Percentiles rank a stretch among this genome's conserved stretches.
Evolutionary conservation across 371 early-diverging fungal species (phyloP).

Genomic region (Umbelopsis sp.): DNA sequence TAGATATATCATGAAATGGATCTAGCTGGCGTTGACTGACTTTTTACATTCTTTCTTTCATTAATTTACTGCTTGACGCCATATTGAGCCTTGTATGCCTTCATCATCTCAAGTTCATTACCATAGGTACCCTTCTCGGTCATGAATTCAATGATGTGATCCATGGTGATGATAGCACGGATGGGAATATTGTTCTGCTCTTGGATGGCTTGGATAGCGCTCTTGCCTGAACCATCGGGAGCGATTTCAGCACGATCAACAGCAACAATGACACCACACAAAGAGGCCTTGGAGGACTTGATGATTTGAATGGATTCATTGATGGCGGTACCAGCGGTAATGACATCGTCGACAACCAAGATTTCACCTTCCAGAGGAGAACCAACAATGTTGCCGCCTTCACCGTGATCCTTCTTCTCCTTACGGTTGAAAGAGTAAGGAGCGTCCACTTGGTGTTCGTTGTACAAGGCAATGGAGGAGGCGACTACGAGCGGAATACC

Average conservation of each 20-base stretch:
- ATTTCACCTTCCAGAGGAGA: constrained; percentile 75
- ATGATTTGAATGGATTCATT: constrained; percentile 88
- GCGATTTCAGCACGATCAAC: constrained; percentile 91
- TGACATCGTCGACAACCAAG: constrained; percentile 96
- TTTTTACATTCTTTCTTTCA: too few relatives aligned
- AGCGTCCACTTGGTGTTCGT: constrained; percentile 60
- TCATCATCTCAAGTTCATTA: constrained; percentile 64
- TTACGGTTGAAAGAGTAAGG: constrained; percentile 96
- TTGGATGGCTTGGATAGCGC: constrained; percentile 96
- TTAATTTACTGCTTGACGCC: constrained; percentile 55
- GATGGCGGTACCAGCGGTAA: constrained; percentile 98
- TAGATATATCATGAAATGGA: not conserved
- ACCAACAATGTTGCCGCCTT: constrained; percentile 95
- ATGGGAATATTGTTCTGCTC: constrained; percentile 79
- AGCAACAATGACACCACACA: constrained; percentile 89
- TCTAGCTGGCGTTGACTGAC: not conserved
- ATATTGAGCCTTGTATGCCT: constrained; percentile 73
- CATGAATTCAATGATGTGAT: constrained; percentile 88
- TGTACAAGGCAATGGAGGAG: constrained; percentile 76
- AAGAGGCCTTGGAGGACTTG: constrained; percentile 55
- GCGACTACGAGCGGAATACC: constrained; percentile 93
- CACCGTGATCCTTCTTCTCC: constrained; percentile 98
- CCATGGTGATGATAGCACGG: constrained; percentile 84
- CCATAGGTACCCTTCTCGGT: constrained; percentile 77
- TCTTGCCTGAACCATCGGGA: constrained; percentile 69